phyloP scores from a whole-genome alignment of 441 rosid genomes.

The Pelargonium fulgidum region DNA sequence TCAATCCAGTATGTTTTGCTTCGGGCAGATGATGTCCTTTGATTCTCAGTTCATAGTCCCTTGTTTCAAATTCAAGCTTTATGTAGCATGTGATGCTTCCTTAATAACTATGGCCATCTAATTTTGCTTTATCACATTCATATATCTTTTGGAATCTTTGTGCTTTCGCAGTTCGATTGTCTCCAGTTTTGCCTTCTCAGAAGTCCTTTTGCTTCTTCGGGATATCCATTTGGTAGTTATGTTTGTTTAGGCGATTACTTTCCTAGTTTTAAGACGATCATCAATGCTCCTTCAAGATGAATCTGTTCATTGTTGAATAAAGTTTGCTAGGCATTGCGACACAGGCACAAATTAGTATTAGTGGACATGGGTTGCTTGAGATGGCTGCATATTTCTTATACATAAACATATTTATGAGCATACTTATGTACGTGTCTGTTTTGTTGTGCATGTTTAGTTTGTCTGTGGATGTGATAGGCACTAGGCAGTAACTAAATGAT shows the following conservation, averaged over 20 bases:
- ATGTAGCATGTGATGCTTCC: slow-evolving; percentile 24
- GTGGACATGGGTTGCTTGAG: neutral
- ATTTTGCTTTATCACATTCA: slow-evolving; percentile 23
- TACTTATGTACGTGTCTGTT: neutral
- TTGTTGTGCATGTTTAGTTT: neutral
- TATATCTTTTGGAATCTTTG: slow-evolving; percentile 10
- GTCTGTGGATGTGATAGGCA: neutral
- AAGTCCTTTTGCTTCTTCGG: slow-evolving; percentile 7
- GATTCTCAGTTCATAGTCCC: slow-evolving; percentile 20
- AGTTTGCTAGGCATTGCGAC: neutral
- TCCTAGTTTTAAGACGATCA: neutral
- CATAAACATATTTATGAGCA: neutral
- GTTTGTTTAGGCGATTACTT: neutral
- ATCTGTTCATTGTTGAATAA: neutral
- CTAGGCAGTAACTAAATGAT: neutral
- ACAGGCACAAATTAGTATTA: neutral
- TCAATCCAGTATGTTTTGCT: slow-evolving; percentile 26
- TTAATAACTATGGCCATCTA: slow-evolving; percentile 18
- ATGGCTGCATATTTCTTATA: neutral
- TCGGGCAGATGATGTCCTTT: slow-evolving; percentile 21
- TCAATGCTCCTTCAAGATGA: neutral
- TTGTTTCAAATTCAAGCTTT: slow-evolving; percentile 13
- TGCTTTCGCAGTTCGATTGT: slow-evolving; percentile 2
- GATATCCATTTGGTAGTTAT: neutral
- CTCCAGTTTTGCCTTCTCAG: slow-evolving; percentile 15